phyloP scores from a whole-genome alignment of 2,329 filamentous ascomycete species.

The Myriosclerotinia duriaeana region DNA sequence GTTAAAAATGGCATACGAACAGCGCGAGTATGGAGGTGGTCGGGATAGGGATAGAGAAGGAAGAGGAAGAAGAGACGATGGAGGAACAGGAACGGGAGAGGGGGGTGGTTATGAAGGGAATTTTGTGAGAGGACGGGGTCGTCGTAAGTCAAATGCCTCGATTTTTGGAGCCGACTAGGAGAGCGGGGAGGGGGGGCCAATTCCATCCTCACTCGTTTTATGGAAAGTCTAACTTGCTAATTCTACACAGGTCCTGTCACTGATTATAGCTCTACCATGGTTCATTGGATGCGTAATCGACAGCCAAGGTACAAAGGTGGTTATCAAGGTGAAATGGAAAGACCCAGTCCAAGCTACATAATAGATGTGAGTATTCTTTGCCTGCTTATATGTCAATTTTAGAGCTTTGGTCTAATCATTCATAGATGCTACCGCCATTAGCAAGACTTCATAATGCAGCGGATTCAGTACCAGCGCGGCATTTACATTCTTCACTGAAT shows the following conservation, averaged over 20 bases:
- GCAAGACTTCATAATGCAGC: conserved; percentile 72
- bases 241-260: conserved; percentile 72
- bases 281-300: conserved; percentile 87
- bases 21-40: conserved; percentile 40
- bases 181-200: background rate
- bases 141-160: conserved; percentile 36
- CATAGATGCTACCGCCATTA: conserved; percentile 80
- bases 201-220: background rate
- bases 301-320: conserved; percentile 72
- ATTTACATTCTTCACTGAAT: conserved; percentile 96
- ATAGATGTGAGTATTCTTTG: conserved; percentile 66
- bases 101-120: conserved; percentile 25
- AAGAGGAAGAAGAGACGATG: conserved; percentile 19
- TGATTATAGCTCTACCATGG: conserved; percentile 86
- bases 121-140: conserved; percentile 34
- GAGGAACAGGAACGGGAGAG: conserved; percentile 2
- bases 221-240: conserved; percentile 1
- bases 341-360: conserved; percentile 85
- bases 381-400: background rate
- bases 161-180: background rate
- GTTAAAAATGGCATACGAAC: conserved; percentile 40
- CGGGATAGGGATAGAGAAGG: conserved; percentile 26
- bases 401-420: conserved; percentile 24
- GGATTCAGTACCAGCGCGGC: conserved; percentile 89
- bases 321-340: conserved; percentile 72